Evolutionary conservation across 2,329 filamentous ascomycete genomes (phyloP).

Genomic region (Aspergillus versicolor): DNA sequence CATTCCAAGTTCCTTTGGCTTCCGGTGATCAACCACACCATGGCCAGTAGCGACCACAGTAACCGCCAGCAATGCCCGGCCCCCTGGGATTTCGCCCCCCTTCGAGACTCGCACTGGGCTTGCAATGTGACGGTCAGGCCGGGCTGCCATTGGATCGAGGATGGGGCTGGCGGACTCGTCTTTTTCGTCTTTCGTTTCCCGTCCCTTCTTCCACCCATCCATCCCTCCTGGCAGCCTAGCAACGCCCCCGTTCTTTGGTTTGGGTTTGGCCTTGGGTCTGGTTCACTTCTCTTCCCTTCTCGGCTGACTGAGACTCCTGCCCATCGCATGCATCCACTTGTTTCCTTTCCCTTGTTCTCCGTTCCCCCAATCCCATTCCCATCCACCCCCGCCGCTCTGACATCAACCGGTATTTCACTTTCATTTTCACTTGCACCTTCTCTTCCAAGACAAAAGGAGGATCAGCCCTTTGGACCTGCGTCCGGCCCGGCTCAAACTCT

Average conservation of each 20-base stretch:
- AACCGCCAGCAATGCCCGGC: slow-evolving; percentile 19
- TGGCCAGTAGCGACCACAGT: slow-evolving; percentile 1
- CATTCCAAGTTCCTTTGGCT: slow-evolving; percentile 8
- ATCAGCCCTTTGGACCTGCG: slow-evolving; percentile 42
- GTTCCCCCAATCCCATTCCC: slow-evolving; percentile 1
- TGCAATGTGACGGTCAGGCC: slow-evolving; percentile 32
- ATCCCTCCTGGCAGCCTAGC: neutral
- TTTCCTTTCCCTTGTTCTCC: slow-evolving; percentile 9
- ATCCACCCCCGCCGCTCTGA: slow-evolving; percentile 31
- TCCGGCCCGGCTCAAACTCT: slow-evolving; percentile 40
- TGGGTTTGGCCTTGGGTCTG: neutral
- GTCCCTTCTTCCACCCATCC: slow-evolving; percentile 9
- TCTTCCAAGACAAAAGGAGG: slow-evolving; percentile 32
- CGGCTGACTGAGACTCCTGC: slow-evolving; percentile 10
- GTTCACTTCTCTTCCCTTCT: slow-evolving; percentile 15
- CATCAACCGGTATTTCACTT: slow-evolving; percentile 34
- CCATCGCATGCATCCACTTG: slow-evolving; percentile 32
- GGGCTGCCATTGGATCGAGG: slow-evolving; percentile 37
- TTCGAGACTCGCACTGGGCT: slow-evolving; percentile 20
- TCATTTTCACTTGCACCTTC: slow-evolving; percentile 9
- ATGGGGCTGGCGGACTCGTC: slow-evolving; percentile 29
- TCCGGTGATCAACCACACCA: slow-evolving; percentile 34
- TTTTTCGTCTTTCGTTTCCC: too few relatives aligned
- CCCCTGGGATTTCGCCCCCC: slow-evolving; percentile 22
- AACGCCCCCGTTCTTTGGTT: slow-evolving; percentile 9